These are phyloP conservation scores for Chrysochromulina tobinii DNA, from an alignment of 78 protist species.

Conservation along the genomic window DNA sequence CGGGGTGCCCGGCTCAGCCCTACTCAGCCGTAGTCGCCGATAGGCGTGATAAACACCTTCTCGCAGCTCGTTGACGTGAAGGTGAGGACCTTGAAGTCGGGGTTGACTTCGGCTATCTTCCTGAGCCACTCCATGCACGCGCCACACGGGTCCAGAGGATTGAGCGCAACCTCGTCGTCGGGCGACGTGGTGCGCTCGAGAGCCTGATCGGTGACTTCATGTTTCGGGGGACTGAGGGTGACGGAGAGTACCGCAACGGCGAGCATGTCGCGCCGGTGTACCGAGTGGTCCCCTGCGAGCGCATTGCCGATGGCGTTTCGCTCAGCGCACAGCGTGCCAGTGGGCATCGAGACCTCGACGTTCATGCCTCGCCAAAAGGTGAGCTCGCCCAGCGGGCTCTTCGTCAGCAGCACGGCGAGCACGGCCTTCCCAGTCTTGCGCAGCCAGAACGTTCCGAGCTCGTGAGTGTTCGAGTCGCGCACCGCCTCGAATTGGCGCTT, in stretches of 20 bases:
- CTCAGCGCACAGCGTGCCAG: constrained; percentile 31
- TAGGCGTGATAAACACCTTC: background rate
- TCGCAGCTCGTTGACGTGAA: background rate
- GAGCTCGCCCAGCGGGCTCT: background rate
- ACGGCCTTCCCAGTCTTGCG: constrained; percentile 34
- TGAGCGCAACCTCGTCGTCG: background rate
- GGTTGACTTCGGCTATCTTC: background rate
- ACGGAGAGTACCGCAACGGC: background rate
- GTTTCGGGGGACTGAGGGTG: too few relatives aligned
- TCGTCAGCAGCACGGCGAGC: constrained; percentile 13
- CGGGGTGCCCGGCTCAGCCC: too few relatives aligned
- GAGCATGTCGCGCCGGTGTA: background rate
- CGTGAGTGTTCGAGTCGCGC: background rate
- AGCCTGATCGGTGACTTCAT: too few relatives aligned
- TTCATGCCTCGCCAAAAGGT: background rate
- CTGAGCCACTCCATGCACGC: constrained; percentile 33
- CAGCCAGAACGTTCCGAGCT: constrained; percentile 30
- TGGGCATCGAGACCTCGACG: constrained; percentile 37
- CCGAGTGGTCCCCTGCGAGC: background rate
- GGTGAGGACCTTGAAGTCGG: constrained; percentile 19
- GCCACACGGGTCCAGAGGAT: constrained; percentile 33
- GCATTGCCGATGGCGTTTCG: constrained; percentile 40
- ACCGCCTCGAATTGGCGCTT: background rate
- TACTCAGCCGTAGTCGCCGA: background rate
- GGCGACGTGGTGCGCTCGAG: too few relatives aligned